Evolutionary conservation across 345 rosid genomes (phyloP).

Genomic region (Ceriops decandra): DNA sequence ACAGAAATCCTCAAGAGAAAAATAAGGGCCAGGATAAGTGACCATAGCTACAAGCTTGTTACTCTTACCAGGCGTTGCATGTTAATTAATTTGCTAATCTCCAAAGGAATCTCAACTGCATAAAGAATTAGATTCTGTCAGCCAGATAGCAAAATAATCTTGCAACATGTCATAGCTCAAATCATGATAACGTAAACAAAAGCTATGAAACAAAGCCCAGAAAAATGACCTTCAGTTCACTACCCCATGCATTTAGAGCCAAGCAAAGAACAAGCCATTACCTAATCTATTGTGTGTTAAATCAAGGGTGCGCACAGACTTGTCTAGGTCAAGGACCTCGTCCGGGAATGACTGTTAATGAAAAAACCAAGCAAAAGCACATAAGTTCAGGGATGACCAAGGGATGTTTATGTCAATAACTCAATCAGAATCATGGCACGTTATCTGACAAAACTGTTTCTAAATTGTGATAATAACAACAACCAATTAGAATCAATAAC

Average conservation of each 20-base stretch:
- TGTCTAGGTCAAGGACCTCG: conserved; percentile 67
- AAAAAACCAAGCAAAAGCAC: conserved; percentile 20
- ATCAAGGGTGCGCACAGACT: conserved; percentile 82
- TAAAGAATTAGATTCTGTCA: neutral
- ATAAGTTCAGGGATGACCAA: neutral
- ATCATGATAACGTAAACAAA: neutral
- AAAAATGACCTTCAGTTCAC: neutral
- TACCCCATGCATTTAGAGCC: neutral
- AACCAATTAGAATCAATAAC: too few species aligned
- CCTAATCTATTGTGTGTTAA: conserved; percentile 82
- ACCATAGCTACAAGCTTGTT: neutral
- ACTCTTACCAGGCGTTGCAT: conserved; percentile 82
- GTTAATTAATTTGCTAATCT: conserved; percentile 66
- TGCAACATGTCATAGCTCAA: neutral
- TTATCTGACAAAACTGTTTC: neutral
- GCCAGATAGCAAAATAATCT: neutral
- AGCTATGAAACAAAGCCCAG: neutral
- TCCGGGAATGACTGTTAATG: conserved; percentile 73
- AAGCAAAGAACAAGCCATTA: conserved; percentile 24
- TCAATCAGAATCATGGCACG: neutral
- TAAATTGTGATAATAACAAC: neutral
- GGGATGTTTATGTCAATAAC: neutral
- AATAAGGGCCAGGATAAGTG: neutral
- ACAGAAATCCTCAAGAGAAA: neutral
- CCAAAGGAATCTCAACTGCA: conserved; percentile 85